Base-by-base conservation (phyloP, 495 filamentous ascomycete genomes). In the Rhypophila decipiens region DNA sequence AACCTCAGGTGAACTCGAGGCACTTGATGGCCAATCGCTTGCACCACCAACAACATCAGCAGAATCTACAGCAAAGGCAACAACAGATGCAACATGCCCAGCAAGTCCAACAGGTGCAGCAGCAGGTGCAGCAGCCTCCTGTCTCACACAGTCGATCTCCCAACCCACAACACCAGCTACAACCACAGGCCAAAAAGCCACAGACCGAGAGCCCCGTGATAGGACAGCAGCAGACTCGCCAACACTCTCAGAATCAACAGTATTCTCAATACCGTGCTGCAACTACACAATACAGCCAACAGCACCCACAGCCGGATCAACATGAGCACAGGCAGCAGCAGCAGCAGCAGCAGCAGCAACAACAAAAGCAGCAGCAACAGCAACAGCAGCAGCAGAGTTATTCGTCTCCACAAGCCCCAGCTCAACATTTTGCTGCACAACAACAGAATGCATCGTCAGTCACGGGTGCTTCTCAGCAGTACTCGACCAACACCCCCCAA, bases 91-190 rank as follows among this genome's bases (percentile, higher is more conserved):
- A 40, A 4, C 22, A 31, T 9, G 51, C 50, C 20, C 49, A 51
- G 18, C 40, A 53, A 18, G 23, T 41, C 24, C 51, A 50, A 12
- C 46, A 50, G 10, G 50, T 49, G 21, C 44, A 42, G 15, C 50
- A 51, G 34, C 52, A 57, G 22, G 29, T 35, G 10, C 49, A 53
- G 22, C 44, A 46, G 20, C 39, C 42, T 33, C 33, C 56, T 53
- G 18, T 40, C 20, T 13, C 45, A 21, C 57, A 50, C 42, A 55
- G 50, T 50, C 62, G 47, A 24, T 60, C 57, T 17, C 49, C 53
- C 1, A 62, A 53, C 23, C 31, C 51, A 17, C 61, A 56, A 33
- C 44, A 58, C 9, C 65, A 64, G 44, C 31, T 49, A 17, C 61
- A 56, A 33, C 44, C 59, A 11, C 65, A 64, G 44, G 20, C 52